phyloP scores from a whole-genome alignment of 2,329 filamentous ascomycete species.

The Ceratocystis diversiconidia region DNA sequence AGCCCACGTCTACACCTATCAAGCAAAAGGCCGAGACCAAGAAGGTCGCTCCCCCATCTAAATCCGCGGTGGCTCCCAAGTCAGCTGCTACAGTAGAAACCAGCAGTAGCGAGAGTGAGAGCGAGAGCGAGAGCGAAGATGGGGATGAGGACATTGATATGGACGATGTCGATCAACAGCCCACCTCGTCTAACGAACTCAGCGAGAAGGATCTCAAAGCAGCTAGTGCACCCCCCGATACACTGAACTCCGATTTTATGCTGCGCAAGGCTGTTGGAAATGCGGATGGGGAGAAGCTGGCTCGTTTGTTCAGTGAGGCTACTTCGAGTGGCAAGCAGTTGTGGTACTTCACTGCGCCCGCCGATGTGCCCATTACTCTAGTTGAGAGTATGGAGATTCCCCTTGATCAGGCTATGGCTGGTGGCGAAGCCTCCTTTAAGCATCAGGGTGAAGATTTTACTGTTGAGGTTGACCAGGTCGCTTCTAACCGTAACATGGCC shows the following conservation, averaged over 20 bases:
- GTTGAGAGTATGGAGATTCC: constrained; percentile 50
- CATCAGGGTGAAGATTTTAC: constrained; percentile 52
- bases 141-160: constrained; percentile 19
- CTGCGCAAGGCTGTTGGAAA: constrained; percentile 34
- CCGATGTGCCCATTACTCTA: constrained; percentile 52
- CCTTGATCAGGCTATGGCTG: constrained; percentile 34
- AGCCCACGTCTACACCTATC: constrained; percentile 19
- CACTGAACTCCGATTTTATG: constrained; percentile 39
- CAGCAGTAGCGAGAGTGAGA: constrained; percentile 8
- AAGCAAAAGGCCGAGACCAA: constrained; percentile 14
- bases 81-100: neutral
- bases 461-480: constrained; percentile 38
- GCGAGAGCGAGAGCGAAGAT: constrained; percentile 18
- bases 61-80: constrained; percentile 21
- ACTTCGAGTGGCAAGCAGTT: constrained; percentile 56
- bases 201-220: constrained; percentile 22
- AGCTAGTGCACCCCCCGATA: constrained; percentile 22
- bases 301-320: constrained; percentile 42
- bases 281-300: constrained; percentile 32
- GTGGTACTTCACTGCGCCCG: constrained; percentile 67
- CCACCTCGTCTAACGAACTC: constrained; percentile 20
- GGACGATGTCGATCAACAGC: constrained; percentile 21
- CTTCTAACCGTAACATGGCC: constrained; percentile 28
- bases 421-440: constrained; percentile 40
- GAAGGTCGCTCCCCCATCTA: constrained; percentile 17